Conservation (phyloP, 805 yeast genomes). For the Pichia californica region DNA sequence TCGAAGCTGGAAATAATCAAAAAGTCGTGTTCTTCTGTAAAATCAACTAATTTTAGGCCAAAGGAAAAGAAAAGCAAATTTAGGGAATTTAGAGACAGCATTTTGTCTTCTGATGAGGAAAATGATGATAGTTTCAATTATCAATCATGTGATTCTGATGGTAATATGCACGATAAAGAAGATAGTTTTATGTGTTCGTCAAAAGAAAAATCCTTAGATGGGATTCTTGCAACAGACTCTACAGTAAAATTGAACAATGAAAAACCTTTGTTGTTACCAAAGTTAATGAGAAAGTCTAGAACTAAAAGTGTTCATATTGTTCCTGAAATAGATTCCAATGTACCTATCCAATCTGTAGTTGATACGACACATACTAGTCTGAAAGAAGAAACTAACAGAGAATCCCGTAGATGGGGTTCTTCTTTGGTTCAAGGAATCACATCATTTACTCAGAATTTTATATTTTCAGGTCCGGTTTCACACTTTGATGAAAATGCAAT, state of each 20-base stretch:
- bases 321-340: background rate
- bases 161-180: background rate
- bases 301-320: conserved; percentile 1
- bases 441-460: conserved; percentile 22
- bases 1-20: conserved; percentile 22
- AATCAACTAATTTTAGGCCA: conserved; percentile 16
- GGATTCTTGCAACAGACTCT: background rate
- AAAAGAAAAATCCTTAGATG: background rate
- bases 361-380: background rate
- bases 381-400: background rate
- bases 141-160: background rate
- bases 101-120: conserved; percentile 15
- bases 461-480: conserved; percentile 24
- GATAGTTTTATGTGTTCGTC: too few relatives aligned
- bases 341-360: background rate
- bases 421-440: conserved; percentile 26
- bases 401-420: conserved; percentile 19
- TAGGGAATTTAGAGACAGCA: background rate
- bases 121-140: conserved; percentile 1
- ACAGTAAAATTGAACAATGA: background rate
- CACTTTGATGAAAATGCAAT: conserved; percentile 48
- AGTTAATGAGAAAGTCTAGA: background rate
- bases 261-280: background rate
- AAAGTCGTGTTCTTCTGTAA: conserved; percentile 21
- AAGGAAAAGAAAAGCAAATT: conserved; percentile 1